A percentile compares a stretch with the other conserved stretches of the same genome.
Evolutionary conservation across 2,329 filamentous ascomycete species (phyloP).

Genomic region (Colletotrichum simmondsii): DNA sequence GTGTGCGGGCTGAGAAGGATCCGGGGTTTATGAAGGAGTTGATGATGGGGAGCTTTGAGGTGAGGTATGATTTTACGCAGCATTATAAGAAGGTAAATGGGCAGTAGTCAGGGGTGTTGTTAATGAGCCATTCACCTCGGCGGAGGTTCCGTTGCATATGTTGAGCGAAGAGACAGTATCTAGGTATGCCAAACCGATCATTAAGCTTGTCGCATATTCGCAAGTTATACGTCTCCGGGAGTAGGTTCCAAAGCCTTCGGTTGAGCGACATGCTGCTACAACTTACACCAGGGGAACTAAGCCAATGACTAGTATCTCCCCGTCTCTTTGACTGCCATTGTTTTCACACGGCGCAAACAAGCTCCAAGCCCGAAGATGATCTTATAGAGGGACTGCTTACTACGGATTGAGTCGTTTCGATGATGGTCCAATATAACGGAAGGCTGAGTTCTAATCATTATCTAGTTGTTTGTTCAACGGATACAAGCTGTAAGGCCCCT

Average conservation of each 20-base stretch:
- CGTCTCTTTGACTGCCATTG: too few relatives aligned
- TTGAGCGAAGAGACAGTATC: not conserved
- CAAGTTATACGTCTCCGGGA: not conserved
- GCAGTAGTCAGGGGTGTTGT: not conserved
- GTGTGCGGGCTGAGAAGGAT: constrained; percentile 49
- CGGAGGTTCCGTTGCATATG: not conserved
- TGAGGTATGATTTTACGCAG: constrained; percentile 57
- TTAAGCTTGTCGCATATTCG: not conserved
- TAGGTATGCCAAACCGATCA: not conserved
- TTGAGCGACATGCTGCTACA: not conserved
- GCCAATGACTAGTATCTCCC: not conserved
- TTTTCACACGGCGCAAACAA: too few relatives aligned
- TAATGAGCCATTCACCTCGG: not conserved
- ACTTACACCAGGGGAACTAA: not conserved
- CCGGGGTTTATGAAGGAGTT: constrained; percentile 44
- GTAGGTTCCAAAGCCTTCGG: not conserved
- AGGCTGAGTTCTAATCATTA: too few relatives aligned
- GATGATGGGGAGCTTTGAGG: constrained; percentile 47
- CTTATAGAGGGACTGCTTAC: too few relatives aligned
- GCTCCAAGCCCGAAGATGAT: too few relatives aligned
- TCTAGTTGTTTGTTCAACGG: too few relatives aligned
- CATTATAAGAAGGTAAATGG: constrained; percentile 47
- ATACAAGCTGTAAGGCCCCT: too few relatives aligned
- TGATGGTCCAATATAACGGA: too few relatives aligned
- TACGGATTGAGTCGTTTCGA: too few relatives aligned